Conservation (phyloP, 1,284 basidiomycete species). For the Porogramme epimiltina region DNA sequence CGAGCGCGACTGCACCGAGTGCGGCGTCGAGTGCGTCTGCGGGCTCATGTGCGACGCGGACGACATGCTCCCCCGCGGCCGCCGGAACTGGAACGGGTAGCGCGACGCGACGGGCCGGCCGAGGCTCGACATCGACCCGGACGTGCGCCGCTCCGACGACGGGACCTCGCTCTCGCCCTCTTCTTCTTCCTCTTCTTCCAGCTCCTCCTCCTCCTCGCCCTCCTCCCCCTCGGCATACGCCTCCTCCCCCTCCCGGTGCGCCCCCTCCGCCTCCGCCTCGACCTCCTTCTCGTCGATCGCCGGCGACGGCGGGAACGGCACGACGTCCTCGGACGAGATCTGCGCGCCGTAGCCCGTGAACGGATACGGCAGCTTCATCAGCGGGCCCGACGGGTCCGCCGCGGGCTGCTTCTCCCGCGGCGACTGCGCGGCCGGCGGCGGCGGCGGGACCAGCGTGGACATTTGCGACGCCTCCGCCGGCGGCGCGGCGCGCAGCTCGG, state of each 20-base stretch:
- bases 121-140: slow-evolving; percentile 77
- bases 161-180: slow-evolving; percentile 48
- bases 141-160: slow-evolving; percentile 57
- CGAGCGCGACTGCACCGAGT: slow-evolving; percentile 40
- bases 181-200: slow-evolving; percentile 41
- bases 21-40: slow-evolving; percentile 42
- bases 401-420: slow-evolving; percentile 29
- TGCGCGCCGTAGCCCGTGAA: slow-evolving; percentile 59
- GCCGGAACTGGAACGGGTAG: slow-evolving; percentile 70
- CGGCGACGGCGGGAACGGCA: slow-evolving; percentile 73
- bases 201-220: slow-evolving; percentile 32
- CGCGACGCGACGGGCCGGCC: slow-evolving; percentile 72
- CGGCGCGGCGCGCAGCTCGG: slow-evolving; percentile 25
- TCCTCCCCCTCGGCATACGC: slow-evolving; percentile 28
- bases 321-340: slow-evolving; percentile 56
- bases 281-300: slow-evolving; percentile 29
- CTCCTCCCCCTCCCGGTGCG: slow-evolving; percentile 13
- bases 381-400: slow-evolving; percentile 28
- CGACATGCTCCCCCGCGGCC: slow-evolving; percentile 46
- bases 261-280: slow-evolving; percentile 28
- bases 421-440: slow-evolving; percentile 23
- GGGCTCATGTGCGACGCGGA: slow-evolving; percentile 36
- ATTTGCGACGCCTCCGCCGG: slow-evolving; percentile 36
- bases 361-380: slow-evolving; percentile 55
- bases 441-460: slow-evolving; percentile 41